phyloP scores from a whole-genome alignment of 148 eudicot species.

The Camellia japonica region DNA sequence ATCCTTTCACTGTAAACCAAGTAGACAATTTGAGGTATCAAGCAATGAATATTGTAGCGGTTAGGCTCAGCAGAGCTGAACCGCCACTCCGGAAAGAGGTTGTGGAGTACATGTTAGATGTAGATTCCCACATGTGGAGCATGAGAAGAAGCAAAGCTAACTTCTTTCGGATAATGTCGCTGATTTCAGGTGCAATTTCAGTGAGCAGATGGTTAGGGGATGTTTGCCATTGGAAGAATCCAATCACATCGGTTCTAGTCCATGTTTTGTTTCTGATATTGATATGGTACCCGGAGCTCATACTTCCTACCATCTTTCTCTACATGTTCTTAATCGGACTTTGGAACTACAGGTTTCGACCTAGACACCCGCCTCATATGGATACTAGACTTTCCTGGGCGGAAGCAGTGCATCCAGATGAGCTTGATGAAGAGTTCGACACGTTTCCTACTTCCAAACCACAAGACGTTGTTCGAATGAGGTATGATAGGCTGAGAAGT shows the following conservation, averaged over 20 bases:
- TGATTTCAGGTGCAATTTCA: constrained; percentile 22
- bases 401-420: constrained; percentile 30
- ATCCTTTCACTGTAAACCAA: constrained; percentile 40
- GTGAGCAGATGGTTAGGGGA: constrained; percentile 26
- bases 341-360: constrained; percentile 38
- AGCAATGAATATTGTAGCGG: constrained; percentile 32
- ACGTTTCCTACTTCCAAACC: constrained; percentile 37
- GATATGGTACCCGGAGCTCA: constrained; percentile 32
- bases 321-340: constrained; percentile 36
- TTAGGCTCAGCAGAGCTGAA: constrained; percentile 36
- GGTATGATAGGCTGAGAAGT: constrained; percentile 39
- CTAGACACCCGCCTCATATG: constrained; percentile 43
- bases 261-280: constrained; percentile 34
- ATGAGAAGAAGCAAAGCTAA: constrained; percentile 49
- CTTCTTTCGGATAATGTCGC: constrained; percentile 34
- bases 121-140: constrained; percentile 48
- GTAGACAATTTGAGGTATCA: constrained; percentile 37
- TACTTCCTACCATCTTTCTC: constrained; percentile 34
- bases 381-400: constrained; percentile 40
- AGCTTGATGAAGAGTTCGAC: constrained; percentile 45
- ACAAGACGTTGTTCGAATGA: constrained; percentile 24
- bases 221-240: constrained; percentile 40
- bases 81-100: constrained; percentile 40
- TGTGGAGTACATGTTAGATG: constrained; percentile 42
- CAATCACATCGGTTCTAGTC: constrained; percentile 29